Conservation (phyloP, 495 filamentous ascomycete genomes). For the Hypoxylon crocopeplum region DNA sequence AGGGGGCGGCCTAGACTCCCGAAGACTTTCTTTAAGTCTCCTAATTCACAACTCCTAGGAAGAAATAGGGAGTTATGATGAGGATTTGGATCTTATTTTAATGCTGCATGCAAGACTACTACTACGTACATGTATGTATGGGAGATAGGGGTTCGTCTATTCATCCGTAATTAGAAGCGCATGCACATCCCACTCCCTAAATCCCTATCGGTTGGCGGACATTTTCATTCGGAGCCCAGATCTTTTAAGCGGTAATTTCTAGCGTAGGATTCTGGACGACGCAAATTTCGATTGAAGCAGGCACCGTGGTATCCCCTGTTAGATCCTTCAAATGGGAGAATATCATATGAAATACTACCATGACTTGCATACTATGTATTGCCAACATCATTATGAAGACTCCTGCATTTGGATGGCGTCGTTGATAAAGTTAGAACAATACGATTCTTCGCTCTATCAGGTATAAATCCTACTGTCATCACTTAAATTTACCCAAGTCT, state of each 20-base stretch:
- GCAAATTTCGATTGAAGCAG: slow-evolving; percentile 24
- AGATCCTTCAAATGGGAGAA: slow-evolving; percentile 15
- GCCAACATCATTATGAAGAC: background rate
- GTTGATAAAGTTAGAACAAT: too few species aligned
- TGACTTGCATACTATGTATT: slow-evolving; percentile 11
- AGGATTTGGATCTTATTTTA: background rate
- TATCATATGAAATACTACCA: background rate
- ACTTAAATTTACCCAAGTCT: background rate
- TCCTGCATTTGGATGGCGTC: background rate
- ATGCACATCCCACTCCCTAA: too few species aligned
- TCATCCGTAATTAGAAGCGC: background rate
- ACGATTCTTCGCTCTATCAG: too few species aligned
- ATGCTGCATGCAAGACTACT: background rate
- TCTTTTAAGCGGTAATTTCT: slow-evolving; percentile 20
- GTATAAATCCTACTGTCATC: slow-evolving; percentile 1
- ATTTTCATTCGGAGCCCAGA: slow-evolving; percentile 4
- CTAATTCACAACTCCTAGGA: background rate
- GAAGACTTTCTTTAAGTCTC: background rate
- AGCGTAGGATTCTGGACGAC: slow-evolving; percentile 27
- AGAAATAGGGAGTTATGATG: background rate
- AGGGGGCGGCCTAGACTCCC: slow-evolving; percentile 16
- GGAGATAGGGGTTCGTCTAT: too few species aligned
- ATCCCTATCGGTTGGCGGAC: slow-evolving; percentile 11
- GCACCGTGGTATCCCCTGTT: slow-evolving; percentile 2
- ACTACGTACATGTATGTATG: background rate